Evolutionary conservation across 305 asterid genomes (phyloP), one percentile per base, ranked within the genome.

Genomic region (Rubia peregrina): DNA sequence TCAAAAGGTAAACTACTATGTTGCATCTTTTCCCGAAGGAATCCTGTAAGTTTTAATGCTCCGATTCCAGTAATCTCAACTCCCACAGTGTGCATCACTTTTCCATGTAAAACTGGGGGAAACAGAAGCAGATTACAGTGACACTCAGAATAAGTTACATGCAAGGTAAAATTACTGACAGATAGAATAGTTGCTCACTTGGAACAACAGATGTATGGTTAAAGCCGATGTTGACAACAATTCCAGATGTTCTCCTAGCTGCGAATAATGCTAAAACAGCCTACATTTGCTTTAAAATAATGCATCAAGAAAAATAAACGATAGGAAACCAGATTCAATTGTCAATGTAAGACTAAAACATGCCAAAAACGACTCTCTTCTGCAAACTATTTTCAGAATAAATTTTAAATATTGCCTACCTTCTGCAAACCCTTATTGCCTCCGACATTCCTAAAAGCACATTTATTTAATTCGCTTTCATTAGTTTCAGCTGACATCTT

Each of bases 191-290:
- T 53, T 17, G 68, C 80, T 80, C 87, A 94, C 99, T 88, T 80
- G 99, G 98, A 75, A 94, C 98, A 78, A 94, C 82, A 63, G 96
- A 85, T 53, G 98, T 91, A 64, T 91, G 98, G 79, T 94, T 85
- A 79, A 94, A 94, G 75, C 99, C 99, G 75, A 91, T 81, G 80
- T 94, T 94, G 73, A 94, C 95, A 71, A 89, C 95, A 80, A 94
- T 88, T 82, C 99, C 99, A 30, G 97, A 94, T 55, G 88, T 87
- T 72, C 87, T 78, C 79, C 85, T 87, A 51, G 99, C 98, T 11
- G 99, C 93, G 77, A 94, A 87, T 81, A 91, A 83, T 81, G 98
- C 95, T 87, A 94, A 83, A 77, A 90, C 86, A 51, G 98, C 99
- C 99, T 94, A 71, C 78, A 82, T 49, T 69, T 77, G 59, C 33